Base-by-base conservation (phyloP, 1,139 yeast genomes). In the Neolecta irregularis region DNA sequence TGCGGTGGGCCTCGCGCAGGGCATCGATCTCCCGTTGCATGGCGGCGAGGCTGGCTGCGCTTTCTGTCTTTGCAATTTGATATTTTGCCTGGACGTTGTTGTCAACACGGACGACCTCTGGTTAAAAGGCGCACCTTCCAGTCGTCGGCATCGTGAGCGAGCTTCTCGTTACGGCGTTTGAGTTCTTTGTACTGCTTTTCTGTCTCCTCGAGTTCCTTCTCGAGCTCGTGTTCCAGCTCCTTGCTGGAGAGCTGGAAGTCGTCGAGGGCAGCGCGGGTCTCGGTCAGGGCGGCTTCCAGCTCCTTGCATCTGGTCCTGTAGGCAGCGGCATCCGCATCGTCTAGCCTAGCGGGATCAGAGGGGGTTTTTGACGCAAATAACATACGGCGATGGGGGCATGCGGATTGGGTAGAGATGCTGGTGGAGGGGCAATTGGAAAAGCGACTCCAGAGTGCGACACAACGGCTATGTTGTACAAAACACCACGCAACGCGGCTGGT, bases 231-330 rank as follows among this genome's bases (percentile, higher is more conserved):
- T 37, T 56, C 60, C 32, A 56, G 46, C 38, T 55, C 60, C 15
- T 36, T 39, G 5, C 34, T 32, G 8, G 41, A 31, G 24, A 21
- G 26, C 19, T 34, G 26, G 26, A 26, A 24, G 4, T 20, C 37
- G 26, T 50, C 41, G 3, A 58, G 54, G 4, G 57, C 47, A 18
- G 49, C 48, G 26, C 53, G 54, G 38, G 56, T 53, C 40, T 56
- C 60, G n/a, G 53, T 51, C 26, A 56, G 48, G 34, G 54, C 61
- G 8, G 51, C 49, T 44, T 56, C 57, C 22, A 56, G 48, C 45
- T 54, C 55, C 6, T 28, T 28, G 6, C 31, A 28, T 8, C 31
- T 9, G 8, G 20, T 24, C 7, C 22, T 7, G 13, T 28, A 28
- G 2, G 12, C 19, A 7, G 20, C 9, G 22, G 22, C 22, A 28